A percentile compares a stretch with the other conserved stretches of the same genome.
Conservation (phyloP, 208 protist genomes). For the Leishmania braziliensis region DNA sequence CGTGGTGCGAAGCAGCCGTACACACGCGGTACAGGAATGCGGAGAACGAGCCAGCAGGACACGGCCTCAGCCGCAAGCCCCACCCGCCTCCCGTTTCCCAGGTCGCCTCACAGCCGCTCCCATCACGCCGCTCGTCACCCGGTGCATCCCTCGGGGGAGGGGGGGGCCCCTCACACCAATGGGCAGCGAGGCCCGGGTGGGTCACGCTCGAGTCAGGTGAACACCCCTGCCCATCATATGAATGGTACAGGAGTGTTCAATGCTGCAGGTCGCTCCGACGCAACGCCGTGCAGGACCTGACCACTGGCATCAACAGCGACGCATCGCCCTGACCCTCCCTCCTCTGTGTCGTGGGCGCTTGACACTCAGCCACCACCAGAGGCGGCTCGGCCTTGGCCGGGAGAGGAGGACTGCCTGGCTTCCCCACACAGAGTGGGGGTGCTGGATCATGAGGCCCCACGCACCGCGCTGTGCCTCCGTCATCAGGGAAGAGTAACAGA, state of each 20-base stretch:
- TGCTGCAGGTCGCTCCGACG: neutral
- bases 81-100: too few species aligned
- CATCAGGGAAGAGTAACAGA: neutral
- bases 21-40: too few species aligned
- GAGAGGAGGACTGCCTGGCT: neutral
- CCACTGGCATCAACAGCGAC: neutral
- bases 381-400: neutral
- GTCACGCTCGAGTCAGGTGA: neutral
- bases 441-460: neutral
- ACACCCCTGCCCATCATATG: neutral
- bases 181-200: neutral
- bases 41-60: neutral
- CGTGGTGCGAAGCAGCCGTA: too few species aligned
- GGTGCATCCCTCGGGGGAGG: neutral
- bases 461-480: neutral
- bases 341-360: neutral
- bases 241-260: neutral
- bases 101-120: neutral
- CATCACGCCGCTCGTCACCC: neutral
- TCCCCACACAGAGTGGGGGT: neutral
- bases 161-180: neutral
- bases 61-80: neutral
- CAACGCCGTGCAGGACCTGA: neutral
- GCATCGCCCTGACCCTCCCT: neutral
- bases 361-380: neutral